Base-by-base conservation (phyloP, 2,329 filamentous ascomycete species). In the Colletotrichum musae region DNA sequence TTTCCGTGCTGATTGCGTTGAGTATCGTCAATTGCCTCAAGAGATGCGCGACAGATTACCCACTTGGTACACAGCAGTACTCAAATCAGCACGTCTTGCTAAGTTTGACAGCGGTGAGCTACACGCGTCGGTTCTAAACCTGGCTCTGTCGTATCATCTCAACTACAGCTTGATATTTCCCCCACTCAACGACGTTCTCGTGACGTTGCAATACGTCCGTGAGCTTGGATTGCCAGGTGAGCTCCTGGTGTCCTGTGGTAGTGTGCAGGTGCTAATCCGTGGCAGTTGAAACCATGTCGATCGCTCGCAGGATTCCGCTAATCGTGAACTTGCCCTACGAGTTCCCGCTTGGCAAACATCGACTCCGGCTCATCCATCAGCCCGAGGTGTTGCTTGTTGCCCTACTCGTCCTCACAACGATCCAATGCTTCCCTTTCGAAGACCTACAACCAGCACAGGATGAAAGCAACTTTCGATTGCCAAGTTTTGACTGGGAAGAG, bases 391-490 rank as follows among this genome's bases (percentile, higher is more conserved):
- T 93, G 51, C 81, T 98, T 1, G 84, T 94, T 64, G 86, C 91
- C 4, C 82, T 94, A 4, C 79, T 97, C 4, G 83, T 97, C 2
- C 85, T 97, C 15, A 89, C 92, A 4, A 90, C 92, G 4, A 98
- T 98, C 74, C 79, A 97, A 2, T 84, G 92, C 21, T 94, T 94
- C 74, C 94, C 95, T 0, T 89, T 97, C 52, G 89, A 94, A 74
- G 82, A 83, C 24, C 75, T 85, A 13, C 84, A 72, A 87, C 86
- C 7, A 79, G 76, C 43, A 84, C 83, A 18, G 15, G 80, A 82
- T 10, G 91, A 93, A 67, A 58, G 53, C 53, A 32, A 43, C 21
- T 77, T 60, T 70, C 75, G 50, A 59, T 41, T 32, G 74, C 87
- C 90, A 1, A 79, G 80, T 21, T 83, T 98, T 64, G 83, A 95